Base-by-base conservation (phyloP, 768 basidiomycete species). In the Leucogyrophana mollusca region DNA sequence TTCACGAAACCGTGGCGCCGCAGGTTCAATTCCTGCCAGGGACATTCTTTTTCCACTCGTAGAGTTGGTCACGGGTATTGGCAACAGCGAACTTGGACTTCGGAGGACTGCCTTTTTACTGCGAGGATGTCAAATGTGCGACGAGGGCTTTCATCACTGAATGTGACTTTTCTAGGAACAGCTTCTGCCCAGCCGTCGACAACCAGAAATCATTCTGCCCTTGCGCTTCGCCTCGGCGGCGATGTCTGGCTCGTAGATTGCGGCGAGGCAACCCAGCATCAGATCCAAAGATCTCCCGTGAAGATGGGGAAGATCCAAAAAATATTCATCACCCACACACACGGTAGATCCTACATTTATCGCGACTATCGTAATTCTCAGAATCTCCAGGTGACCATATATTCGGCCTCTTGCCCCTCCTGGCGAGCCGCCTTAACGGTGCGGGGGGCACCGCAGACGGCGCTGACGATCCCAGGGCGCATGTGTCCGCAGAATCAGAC, bases 301-400 rank as follows among this genome's bases (percentile, higher is more conserved):
- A 87, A 81, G 64, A 85, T 90, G 82, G 84, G 88, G 23, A 83
- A 65, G 58, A 84, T 93, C 39, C 75, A 78, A 49, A 91, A 90
- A 63, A 79, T 94, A 21, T 92, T 93, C 61, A 82, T 94, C 49
- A 93, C 92, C 1, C 92, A 94, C 66, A 87, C 87, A 0, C 92
- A 94, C 67, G 90, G 91, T 89, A 46, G 25, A 70, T 56, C 18
- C 7, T 33, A 25, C 20, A 27, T 53, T 38, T 5, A 20, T 34
- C 16, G 16, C 6, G 32, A 10, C 20, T 10, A 21, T 36, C 24
- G 3, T 9, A 9, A 41, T 37, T 34, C 9, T 40, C 46, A 52
- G 24, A 39, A 27, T 50, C n/a, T 6, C 24, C 57, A 90, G 89
- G 89, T 3, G 87, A 90, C 64, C 88, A 92, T 61, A 86, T 90